Evolutionary conservation across 2,329 filamentous ascomycete genomes (phyloP), one percentile per base, ranked within the genome.

Genomic region (Neoscytalidium dimidiatum): DNA sequence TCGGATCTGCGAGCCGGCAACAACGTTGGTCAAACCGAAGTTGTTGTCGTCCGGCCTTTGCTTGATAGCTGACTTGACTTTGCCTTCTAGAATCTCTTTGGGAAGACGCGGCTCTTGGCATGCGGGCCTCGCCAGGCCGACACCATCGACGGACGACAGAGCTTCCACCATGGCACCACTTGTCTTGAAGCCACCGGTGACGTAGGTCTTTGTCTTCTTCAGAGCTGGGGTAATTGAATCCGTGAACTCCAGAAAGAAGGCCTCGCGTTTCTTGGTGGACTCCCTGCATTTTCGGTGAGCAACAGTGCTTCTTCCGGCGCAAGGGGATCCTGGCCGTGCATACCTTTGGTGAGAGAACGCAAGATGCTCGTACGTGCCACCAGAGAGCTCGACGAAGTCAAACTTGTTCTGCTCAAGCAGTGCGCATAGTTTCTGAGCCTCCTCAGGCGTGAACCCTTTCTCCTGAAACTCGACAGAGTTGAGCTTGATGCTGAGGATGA

Each of bases 351-450:
- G 11, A 38, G 44, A 62, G 67, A 87, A 70, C 63, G 17, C 64
- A 19, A 63, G 57, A 33, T 51, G 69, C 69, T 71, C 70, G 19
- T 70, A 62, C 61, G 69, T 84, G 0, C 90, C 89, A 0, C 89
- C 90, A 19, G 84, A 87, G 28, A 92, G 82, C 74, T 92, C 89
- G 1, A 92, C 75, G 68, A 90, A 91, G 74, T 92, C 89, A 1
- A 91, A 75, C 4, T 78, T 84, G 43, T 79, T 80, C 71, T 91
- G 88, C 64, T 85, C 82, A 43, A 90, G 75, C n/a, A 78, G 71
- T 28, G 74, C 67, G 69, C 80, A 82, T 60, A 85, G 74, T 52
- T 78, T 66, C 52, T 75, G 76, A 38, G 82, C 85, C 13, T 87
- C 86, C 9, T 82, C 67, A 1, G 72, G 66, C 35, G 77, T 77